phyloP scores from a whole-genome alignment of 78 protist genomes.

The Emiliania huxleyi region DNA sequence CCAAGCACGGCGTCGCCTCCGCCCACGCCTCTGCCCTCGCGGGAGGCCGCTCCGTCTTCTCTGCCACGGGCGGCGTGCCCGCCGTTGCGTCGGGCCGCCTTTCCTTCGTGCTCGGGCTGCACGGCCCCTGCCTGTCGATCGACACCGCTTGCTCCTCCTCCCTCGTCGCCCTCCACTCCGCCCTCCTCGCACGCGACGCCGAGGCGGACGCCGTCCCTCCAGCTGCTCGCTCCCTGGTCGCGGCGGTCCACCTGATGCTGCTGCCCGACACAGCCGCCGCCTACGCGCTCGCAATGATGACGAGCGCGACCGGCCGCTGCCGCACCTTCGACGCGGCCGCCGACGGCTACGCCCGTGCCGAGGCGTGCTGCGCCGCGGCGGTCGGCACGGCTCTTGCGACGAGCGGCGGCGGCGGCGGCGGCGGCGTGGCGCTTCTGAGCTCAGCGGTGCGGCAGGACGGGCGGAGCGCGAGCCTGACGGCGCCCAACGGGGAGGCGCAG shows the following conservation, averaged over 20 bases:
- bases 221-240: neutral
- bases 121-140: conserved; percentile 75
- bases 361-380: neutral
- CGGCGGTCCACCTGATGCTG: neutral
- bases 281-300: neutral
- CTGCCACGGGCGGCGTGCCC: neutral
- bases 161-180: conserved; percentile 75
- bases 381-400: neutral
- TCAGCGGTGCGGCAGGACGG: conserved; percentile 3
- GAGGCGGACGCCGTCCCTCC: neutral
- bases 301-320: neutral
- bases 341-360: conserved; percentile 38
- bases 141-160: conserved; percentile 91
- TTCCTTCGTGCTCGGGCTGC: conserved; percentile 67
- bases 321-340: neutral
- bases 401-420: neutral
- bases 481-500: conserved; percentile 29
- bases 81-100: conserved; percentile 51
- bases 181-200: neutral
- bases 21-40: neutral
- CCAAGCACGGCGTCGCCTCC: too few species aligned
- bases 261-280: neutral
- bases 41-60: neutral
- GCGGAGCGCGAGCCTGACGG: neutral
- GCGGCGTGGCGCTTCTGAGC: neutral